Percentiles rank a stretch among this genome's conserved stretches.
These are phyloP conservation scores for Apium graveolens DNA, from an alignment of 129 eudicot genomes.

Conservation along the genomic window DNA sequence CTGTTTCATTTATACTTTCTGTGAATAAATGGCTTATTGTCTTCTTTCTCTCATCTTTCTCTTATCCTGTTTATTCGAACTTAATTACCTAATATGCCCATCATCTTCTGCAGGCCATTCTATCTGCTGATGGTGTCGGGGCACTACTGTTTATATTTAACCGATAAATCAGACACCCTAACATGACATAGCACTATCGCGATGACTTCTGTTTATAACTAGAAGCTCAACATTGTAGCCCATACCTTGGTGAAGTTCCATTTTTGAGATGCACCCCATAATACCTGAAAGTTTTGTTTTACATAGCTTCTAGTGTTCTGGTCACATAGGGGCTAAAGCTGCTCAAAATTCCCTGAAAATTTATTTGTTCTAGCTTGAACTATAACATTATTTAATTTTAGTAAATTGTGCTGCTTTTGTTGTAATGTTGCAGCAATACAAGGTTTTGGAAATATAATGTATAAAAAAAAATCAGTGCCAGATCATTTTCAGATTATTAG, in stretches of 20 bases:
- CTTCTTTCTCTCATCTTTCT: not conserved
- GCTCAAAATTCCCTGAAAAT: not conserved
- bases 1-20: not conserved
- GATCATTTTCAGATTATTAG: not conserved
- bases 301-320: not conserved
- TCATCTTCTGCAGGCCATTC: not conserved
- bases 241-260: not conserved
- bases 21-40: not conserved
- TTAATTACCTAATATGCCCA: not conserved
- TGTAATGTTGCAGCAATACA: not conserved
- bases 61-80: not conserved
- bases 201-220: not conserved
- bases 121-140: not conserved
- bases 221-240: not conserved
- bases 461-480: no score
- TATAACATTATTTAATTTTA: not conserved
- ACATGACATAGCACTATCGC: not conserved
- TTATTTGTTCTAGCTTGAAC: not conserved
- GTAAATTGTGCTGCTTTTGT: not conserved
- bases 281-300: not conserved
- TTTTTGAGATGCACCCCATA: not conserved
- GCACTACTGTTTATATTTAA: not conserved
- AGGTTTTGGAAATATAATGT: not conserved
- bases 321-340: not conserved
- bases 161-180: not conserved